Conservation (phyloP, 352 stramenopile genomes). For the Halophytophthora polymorphica region DNA sequence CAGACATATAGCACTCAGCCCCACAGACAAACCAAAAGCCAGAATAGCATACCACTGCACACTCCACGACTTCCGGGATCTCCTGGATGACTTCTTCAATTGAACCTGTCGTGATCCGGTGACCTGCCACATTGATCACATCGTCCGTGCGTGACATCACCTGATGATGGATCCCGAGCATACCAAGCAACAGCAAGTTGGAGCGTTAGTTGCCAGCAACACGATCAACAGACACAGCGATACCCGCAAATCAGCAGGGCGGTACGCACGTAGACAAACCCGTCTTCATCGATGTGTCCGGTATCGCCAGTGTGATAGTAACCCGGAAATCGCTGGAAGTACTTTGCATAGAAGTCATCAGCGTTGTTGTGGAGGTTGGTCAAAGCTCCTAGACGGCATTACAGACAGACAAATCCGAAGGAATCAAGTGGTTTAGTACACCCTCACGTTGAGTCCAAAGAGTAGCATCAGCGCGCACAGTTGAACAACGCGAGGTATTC, state of each 20-base stretch:
- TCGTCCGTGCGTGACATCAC: conserved; percentile 91
- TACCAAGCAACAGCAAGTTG: conserved; percentile 1
- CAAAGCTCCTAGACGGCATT: conserved; percentile 37
- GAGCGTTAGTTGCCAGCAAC: conserved; percentile 6
- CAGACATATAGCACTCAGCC: neutral
- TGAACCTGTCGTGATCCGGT: conserved; percentile 82
- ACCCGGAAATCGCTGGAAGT: conserved; percentile 79
- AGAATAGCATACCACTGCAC: conserved; percentile 57
- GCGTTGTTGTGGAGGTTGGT: conserved; percentile 86
- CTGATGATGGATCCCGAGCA: conserved; percentile 14
- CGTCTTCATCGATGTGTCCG: conserved; percentile 87
- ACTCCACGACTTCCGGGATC: conserved; percentile 85
- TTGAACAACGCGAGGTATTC: neutral
- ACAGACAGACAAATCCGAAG: conserved; percentile 1
- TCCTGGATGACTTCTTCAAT: conserved; percentile 89
- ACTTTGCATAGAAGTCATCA: conserved; percentile 75
- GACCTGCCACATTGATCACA: conserved; percentile 88
- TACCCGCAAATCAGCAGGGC: neutral
- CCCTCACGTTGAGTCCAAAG: too few relatives aligned
- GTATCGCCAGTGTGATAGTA: conserved; percentile 91
- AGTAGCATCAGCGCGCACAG: too few relatives aligned
- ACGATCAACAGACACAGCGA: too few relatives aligned
- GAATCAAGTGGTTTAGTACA: too few relatives aligned
- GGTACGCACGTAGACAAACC: conserved; percentile 77
- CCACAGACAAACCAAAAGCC: neutral